Percentiles rank a stretch among this genome's conserved stretches.
phyloP scores from a whole-genome alignment of 2,329 filamentous ascomycete species.

The Mycogone perniciosa region DNA sequence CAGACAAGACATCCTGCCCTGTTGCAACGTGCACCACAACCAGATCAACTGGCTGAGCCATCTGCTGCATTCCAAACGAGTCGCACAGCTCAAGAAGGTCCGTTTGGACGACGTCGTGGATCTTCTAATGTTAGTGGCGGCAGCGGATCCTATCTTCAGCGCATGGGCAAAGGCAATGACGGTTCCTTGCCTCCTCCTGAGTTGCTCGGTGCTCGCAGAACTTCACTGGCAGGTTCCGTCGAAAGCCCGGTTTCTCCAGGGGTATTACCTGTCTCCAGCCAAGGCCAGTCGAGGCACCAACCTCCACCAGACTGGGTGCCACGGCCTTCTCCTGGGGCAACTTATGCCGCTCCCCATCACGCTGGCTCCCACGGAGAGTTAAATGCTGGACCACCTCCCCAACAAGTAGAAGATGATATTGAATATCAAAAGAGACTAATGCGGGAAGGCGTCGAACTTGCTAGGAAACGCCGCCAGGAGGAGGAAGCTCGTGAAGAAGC shows the following conservation, averaged over 20 bases:
- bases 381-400: slow-evolving; percentile 24
- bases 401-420: slow-evolving; percentile 46
- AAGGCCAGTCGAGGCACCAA: slow-evolving; percentile 23
- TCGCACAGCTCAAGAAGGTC: slow-evolving; percentile 58
- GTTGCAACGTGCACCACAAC: slow-evolving; percentile 63
- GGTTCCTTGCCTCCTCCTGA: slow-evolving; percentile 37
- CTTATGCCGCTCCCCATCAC: slow-evolving; percentile 35
- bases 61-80: slow-evolving; percentile 81
- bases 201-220: slow-evolving; percentile 37
- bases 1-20: slow-evolving; percentile 67
- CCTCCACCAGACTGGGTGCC: slow-evolving; percentile 22
- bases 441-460: slow-evolving; percentile 62
- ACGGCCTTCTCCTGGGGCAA: slow-evolving; percentile 38
- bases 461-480: slow-evolving; percentile 60
- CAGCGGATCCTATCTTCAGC: slow-evolving; percentile 63
- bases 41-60: slow-evolving; percentile 69
- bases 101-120: slow-evolving; percentile 69
- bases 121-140: slow-evolving; percentile 90
- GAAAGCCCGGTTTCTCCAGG: slow-evolving; percentile 45
- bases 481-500: slow-evolving; percentile 67
- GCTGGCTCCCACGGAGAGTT: slow-evolving; percentile 22
- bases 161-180: slow-evolving; percentile 41
- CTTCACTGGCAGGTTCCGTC: slow-evolving; percentile 43
- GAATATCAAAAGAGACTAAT: slow-evolving; percentile 65
- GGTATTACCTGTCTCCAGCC: slow-evolving; percentile 20